Percentiles rank a stretch among this genome's conserved stretches.
Conservation (phyloP, 495 filamentous ascomycete genomes). For the Podospora tetraspora region DNA sequence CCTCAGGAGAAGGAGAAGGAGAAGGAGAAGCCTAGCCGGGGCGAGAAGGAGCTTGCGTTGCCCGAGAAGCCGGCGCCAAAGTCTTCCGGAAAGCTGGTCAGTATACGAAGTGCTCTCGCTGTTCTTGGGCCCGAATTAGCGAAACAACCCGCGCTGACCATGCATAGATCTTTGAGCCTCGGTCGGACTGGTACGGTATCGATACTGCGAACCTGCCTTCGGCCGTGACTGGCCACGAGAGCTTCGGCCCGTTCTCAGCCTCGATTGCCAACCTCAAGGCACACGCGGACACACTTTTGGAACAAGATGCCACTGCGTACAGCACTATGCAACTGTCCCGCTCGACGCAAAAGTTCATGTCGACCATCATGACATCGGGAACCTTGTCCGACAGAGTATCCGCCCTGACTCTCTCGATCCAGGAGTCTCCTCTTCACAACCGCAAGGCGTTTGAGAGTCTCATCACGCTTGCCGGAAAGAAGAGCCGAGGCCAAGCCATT, state of each 20-base stretch:
- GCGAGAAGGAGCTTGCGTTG: constrained; percentile 21
- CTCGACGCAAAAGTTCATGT: constrained; percentile 88
- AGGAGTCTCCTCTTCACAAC: constrained; percentile 93
- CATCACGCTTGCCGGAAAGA: constrained; percentile 73
- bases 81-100: constrained; percentile 37
- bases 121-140: neutral
- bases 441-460: constrained; percentile 81
- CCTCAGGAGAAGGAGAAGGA: constrained; percentile 23
- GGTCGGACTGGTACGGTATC: constrained; percentile 79
- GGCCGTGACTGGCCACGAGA: constrained; percentile 36
- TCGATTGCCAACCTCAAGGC: constrained; percentile 67
- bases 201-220: constrained; percentile 53
- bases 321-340: constrained; percentile 50
- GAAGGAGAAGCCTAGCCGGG: constrained; percentile 17
- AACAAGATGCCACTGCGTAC: constrained; percentile 63
- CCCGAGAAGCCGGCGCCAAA: constrained; percentile 22
- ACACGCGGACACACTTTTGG: constrained; percentile 67
- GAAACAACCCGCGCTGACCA: constrained; percentile 11
- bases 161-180: constrained; percentile 62
- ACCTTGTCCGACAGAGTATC: constrained; percentile 96
- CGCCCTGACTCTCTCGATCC: constrained; percentile 83
- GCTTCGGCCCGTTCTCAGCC: constrained; percentile 46
- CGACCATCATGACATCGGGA: constrained; percentile 92
- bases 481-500: constrained; percentile 89
- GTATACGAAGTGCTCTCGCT: constrained; percentile 23